phyloP scores from a whole-genome alignment of 768 basidiomycete species.

The Cubamyces sp. region DNA sequence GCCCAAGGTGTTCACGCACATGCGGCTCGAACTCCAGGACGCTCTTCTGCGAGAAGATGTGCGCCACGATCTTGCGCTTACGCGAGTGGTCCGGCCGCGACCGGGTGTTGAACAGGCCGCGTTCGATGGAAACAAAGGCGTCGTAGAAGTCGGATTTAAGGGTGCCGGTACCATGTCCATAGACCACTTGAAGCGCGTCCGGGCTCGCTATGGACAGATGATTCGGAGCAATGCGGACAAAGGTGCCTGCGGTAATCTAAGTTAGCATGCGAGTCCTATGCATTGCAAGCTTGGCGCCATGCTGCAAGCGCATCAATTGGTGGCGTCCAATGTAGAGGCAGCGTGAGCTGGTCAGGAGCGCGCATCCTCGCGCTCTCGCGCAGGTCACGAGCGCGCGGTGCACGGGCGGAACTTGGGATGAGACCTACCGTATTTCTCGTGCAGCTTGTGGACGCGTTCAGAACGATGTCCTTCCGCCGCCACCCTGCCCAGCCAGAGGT shows the following conservation, averaged over 20 bases:
- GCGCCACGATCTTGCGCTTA: conserved; percentile 89
- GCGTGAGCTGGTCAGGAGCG: too few species aligned
- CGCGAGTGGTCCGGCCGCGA: conserved; percentile 79
- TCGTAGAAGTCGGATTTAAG: conserved; percentile 66
- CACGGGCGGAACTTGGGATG: conserved; percentile 13
- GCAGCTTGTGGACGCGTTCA: conserved; percentile 72
- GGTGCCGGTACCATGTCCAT: conserved; percentile 85
- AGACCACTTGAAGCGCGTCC: conserved; percentile 72
- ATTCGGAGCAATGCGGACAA: conserved; percentile 49
- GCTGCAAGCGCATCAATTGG: too few species aligned
- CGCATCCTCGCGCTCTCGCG: neutral
- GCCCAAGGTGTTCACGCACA: conserved; percentile 65
- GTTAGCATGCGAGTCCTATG: neutral
- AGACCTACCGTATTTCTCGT: conserved; percentile 69
- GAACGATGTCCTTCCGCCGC: conserved; percentile 74
- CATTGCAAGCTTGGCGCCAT: neutral
- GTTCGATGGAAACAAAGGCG: conserved; percentile 41
- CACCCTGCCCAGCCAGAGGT: conserved; percentile 72
- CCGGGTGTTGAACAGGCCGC: conserved; percentile 79
- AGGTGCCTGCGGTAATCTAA: conserved; percentile 34
- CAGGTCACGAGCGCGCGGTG: conserved; percentile 18
- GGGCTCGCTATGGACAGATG: conserved; percentile 62
- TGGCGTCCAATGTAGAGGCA: too few species aligned
- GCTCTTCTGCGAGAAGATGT: conserved; percentile 83
- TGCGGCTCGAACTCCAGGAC: conserved; percentile 88